These are phyloP conservation scores for Thielaviopsis musarum DNA, from an alignment of 2,329 filamentous ascomycete genomes.

Conservation along the genomic window DNA sequence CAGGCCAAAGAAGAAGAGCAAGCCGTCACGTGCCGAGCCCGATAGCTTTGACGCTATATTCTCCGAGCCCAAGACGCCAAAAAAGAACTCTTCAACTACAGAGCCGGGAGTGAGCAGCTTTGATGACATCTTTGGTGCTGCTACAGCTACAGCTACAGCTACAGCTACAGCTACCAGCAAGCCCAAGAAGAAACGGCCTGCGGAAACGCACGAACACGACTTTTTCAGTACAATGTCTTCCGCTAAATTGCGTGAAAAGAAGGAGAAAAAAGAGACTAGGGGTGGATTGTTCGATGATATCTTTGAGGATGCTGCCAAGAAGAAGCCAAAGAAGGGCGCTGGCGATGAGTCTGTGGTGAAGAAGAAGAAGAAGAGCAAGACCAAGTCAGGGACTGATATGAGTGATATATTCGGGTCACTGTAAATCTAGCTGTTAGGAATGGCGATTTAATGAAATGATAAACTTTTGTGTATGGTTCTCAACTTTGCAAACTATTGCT, in stretches of 20 bases:
- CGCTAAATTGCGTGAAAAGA: background rate
- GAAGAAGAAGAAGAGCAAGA: slow-evolving; percentile 38
- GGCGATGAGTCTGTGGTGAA: slow-evolving; percentile 10
- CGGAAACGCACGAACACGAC: background rate
- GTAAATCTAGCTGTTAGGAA: background rate
- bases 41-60: background rate
- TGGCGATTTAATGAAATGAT: too few relatives aligned
- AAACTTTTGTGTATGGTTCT: too few relatives aligned
- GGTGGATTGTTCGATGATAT: slow-evolving; percentile 5
- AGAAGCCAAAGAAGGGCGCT: slow-evolving; percentile 15
- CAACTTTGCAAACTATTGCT: too few relatives aligned
- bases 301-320: slow-evolving; percentile 6
- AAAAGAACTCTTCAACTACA: background rate
- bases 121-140: slow-evolving; percentile 3
- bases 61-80: background rate
- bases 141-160: background rate
- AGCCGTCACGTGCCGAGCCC: background rate
- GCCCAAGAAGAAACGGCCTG: background rate
- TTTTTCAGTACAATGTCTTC: background rate
- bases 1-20: background rate
- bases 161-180: background rate
- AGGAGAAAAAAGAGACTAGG: background rate
- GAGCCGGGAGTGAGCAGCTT: background rate
- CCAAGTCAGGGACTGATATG: slow-evolving; percentile 25
- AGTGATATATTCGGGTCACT: slow-evolving; percentile 43